phyloP scores from a whole-genome alignment of 768 basidiomycete genomes.

The Boletus coccyginus region DNA sequence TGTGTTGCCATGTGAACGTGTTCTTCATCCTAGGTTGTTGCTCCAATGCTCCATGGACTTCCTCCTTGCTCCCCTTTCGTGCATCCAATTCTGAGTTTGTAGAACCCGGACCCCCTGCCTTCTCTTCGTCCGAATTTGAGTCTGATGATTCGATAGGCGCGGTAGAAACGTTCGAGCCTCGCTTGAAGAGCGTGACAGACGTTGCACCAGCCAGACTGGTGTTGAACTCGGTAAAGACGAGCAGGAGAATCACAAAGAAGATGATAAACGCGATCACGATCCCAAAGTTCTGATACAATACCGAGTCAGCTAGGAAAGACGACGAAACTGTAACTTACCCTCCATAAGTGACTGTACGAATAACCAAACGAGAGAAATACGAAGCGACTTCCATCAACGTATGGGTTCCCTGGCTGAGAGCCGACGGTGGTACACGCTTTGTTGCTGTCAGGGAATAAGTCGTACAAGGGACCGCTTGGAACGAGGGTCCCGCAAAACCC shows the following conservation, averaged over 20 bases:
- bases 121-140: constrained; percentile 31
- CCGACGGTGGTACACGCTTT: constrained; percentile 79
- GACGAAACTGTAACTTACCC: constrained; percentile 29
- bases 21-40: constrained; percentile 39
- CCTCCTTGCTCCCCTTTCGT: constrained; percentile 12
- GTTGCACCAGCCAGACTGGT: constrained; percentile 35
- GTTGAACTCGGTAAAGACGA: constrained; percentile 59
- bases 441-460: constrained; percentile 51
- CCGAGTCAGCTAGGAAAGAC: background rate
- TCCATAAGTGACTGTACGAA: constrained; percentile 47
- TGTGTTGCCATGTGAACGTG: constrained; percentile 77
- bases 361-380: constrained; percentile 42
- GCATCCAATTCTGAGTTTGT: constrained; percentile 6
- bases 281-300: constrained; percentile 54
- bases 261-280: constrained; percentile 64
- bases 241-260: constrained; percentile 52
- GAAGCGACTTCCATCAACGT: constrained; percentile 62
- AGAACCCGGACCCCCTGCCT: constrained; percentile 15
- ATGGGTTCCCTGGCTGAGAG: constrained; percentile 53
- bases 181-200: constrained; percentile 63
- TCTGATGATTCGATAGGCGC: background rate
- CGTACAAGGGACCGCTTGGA: constrained; percentile 63
- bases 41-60: constrained; percentile 33
- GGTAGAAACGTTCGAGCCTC: constrained; percentile 39
- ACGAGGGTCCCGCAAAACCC: constrained; percentile 59